Base-by-base conservation (phyloP, 495 filamentous ascomycete species). In the Diplogelasinospora grovesii region DNA sequence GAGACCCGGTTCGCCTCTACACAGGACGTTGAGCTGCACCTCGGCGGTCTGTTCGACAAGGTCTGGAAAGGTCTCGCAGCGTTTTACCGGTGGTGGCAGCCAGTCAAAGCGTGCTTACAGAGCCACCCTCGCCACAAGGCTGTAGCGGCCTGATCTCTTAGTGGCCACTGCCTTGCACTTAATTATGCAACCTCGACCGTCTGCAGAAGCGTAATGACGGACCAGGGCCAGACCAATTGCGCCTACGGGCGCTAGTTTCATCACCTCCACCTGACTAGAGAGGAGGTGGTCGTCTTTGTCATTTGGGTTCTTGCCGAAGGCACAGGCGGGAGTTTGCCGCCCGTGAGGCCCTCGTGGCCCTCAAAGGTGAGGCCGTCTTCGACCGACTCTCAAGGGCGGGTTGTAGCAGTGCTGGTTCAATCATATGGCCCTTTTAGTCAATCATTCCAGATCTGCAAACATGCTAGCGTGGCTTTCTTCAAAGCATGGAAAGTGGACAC, bases 131-230 rank as follows among this genome's bases (percentile, higher is more conserved):
- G 45, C 51, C 53, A 52, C 53, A 57, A 49, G 54, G 54, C 57
- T 60, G 54, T 42, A 36, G 46, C 39, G 40, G 34, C 28, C 19
- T 36, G 50, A 39, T 41, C 38, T 50, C 22, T 44, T 29, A 31
- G 41, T 51, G 50, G 50, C 49, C 53, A 53, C 38, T 47, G 43
- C 43, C 38, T 48, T 53, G 46, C 43, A 43, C 49, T 52, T 30
- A 52, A 52, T 50, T 46, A 57, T 54, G 49, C 51, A 57, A 26
- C 45, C 49, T 49, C 45, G 53, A 46, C 54, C 48, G 56, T 46
- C 48, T 50, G 45, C 43, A 46, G 49, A 29, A 41, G 28, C 31
- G 37, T 22, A 48, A 46, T 44, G 43, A 44, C 48, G 41, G 46
- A 39, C 41, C 36, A 18, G 45, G 43, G 25, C 43, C 33, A 44